Percentiles rank a stretch among this genome's conserved stretches.
These are phyloP conservation scores for Pythium aristosporum DNA, from an alignment of 352 stramenopile genomes.

Conservation along the genomic window DNA sequence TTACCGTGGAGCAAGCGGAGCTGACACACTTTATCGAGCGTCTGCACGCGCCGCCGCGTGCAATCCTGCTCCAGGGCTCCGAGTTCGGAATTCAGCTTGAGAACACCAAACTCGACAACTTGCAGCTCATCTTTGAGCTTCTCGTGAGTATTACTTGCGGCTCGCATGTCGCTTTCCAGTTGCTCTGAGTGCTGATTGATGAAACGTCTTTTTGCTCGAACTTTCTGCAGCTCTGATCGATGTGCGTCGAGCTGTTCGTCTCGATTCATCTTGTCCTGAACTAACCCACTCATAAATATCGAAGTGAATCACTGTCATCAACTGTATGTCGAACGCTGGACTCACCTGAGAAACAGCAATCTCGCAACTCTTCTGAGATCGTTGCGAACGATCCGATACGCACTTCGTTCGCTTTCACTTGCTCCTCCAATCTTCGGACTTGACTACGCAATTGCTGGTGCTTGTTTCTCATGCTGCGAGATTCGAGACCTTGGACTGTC, in stretches of 20 bases:
- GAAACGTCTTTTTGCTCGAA: conserved; percentile 44
- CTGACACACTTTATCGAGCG: conserved; percentile 5
- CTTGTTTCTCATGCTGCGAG: neutral
- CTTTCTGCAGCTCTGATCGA: conserved; percentile 36
- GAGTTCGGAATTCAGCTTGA: neutral
- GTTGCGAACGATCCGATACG: neutral
- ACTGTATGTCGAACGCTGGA: neutral
- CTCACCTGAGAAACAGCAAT: neutral
- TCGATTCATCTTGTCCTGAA: conserved; percentile 22
- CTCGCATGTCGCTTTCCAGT: conserved; percentile 31
- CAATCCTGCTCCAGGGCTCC: conserved; percentile 7
- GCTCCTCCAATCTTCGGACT: neutral
- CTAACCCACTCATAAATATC: conserved; percentile 7
- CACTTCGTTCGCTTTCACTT: conserved; percentile 1
- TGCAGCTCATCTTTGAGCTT: conserved; percentile 9
- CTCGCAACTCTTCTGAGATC: neutral
- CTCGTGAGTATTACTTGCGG: conserved; percentile 17
- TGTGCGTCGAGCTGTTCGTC: conserved; percentile 25
- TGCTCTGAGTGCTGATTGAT: conserved; percentile 29
- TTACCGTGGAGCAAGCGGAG: neutral
- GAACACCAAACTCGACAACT: neutral
- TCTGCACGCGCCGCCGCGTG: neutral
- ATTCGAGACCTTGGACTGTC: neutral
- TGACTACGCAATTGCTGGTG: conserved; percentile 5
- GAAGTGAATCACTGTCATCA: neutral